These are phyloP conservation scores for Alternaria dauci DNA, from an alignment of 2,329 filamentous ascomycete species.

Conservation along the genomic window DNA sequence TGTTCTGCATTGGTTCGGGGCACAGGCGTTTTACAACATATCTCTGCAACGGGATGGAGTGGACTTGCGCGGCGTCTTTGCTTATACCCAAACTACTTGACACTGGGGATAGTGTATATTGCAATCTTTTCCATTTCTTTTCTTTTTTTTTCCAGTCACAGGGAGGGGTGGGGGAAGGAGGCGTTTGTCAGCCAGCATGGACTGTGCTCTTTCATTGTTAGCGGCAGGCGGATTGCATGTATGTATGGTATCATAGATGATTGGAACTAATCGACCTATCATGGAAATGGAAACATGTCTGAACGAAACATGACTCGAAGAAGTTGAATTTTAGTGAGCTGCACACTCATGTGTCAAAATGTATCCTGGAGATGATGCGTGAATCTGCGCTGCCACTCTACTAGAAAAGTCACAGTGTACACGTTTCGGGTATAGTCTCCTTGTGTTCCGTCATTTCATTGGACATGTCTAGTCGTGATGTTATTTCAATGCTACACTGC, in stretches of 20 bases:
- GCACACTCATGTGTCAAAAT: background rate
- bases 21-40: conserved; percentile 1
- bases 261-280: conserved; percentile 1
- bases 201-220: background rate
- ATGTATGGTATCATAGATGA: background rate
- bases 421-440: background rate
- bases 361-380: background rate
- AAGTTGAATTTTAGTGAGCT: background rate
- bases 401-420: background rate
- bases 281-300: conserved; percentile 10
- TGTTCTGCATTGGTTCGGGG: background rate
- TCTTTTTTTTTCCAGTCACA: background rate
- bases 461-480: conserved; percentile 17
- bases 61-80: conserved; percentile 16
- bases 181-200: conserved; percentile 15
- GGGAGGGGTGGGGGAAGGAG: background rate
- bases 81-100: conserved; percentile 31
- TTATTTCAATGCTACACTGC: background rate
- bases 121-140: conserved; percentile 13
- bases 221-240: background rate
- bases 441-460: conserved; percentile 19
- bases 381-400: background rate
- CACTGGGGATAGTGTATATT: conserved; percentile 37
- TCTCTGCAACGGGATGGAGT: background rate
- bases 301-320: background rate